phyloP scores from a whole-genome alignment of 192 early-diverging fungal genomes.

The Coemansia sp. region DNA sequence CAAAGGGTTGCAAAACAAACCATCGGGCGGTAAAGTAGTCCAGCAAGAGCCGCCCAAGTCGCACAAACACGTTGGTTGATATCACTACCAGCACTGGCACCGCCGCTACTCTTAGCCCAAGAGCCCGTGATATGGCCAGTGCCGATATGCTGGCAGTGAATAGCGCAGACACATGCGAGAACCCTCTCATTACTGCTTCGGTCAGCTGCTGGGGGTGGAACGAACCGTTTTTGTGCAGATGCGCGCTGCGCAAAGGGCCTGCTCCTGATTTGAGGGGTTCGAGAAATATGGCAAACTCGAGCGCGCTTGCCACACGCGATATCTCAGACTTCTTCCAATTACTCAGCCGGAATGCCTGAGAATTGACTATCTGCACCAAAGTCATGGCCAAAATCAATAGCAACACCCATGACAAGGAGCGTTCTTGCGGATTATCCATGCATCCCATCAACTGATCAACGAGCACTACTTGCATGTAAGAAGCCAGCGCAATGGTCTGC shows the following conservation, averaged over 20 bases:
- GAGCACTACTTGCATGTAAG: neutral
- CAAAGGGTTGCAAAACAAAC: conserved; percentile 33
- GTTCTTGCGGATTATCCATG: neutral
- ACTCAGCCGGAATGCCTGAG: conserved; percentile 1
- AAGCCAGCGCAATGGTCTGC: neutral
- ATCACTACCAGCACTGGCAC: neutral
- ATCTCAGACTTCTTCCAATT: conserved; percentile 11
- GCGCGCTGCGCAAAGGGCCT: conserved; percentile 5
- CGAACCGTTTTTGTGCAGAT: conserved; percentile 2
- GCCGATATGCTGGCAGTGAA: neutral
- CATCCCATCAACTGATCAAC: neutral
- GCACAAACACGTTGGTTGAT: neutral
- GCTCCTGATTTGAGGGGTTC: conserved; percentile 9
- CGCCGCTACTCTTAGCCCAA: neutral
- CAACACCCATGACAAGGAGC: neutral
- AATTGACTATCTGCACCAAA: neutral
- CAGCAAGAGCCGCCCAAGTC: neutral
- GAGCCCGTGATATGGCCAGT: neutral
- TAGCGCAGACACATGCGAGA: conserved; percentile 10
- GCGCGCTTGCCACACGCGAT: conserved; percentile 6
- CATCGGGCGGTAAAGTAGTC: conserved; percentile 18
- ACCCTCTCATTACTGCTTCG: conserved; percentile 5
- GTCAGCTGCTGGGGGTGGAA: conserved; percentile 8
- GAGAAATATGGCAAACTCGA: conserved; percentile 14
- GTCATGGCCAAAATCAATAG: neutral